A percentile compares a stretch with the other conserved stretches of the same genome.
These are phyloP conservation scores for Alternaria rosae DNA, from an alignment of 2,329 filamentous ascomycete species.

Conservation along the genomic window DNA sequence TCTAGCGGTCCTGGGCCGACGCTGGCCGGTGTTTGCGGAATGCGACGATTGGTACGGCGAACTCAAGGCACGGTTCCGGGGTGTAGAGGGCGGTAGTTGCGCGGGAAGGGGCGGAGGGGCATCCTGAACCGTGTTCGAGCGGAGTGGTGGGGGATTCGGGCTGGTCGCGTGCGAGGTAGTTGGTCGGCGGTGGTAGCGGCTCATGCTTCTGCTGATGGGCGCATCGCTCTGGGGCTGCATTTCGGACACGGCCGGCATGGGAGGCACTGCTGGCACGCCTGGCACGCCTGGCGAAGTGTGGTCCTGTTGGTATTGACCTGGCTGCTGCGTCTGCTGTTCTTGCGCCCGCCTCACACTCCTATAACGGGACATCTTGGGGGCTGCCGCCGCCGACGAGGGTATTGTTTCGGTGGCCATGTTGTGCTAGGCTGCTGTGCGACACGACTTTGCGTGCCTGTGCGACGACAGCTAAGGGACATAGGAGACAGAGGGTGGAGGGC, in stretches of 20 bases:
- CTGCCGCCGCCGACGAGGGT: conserved; percentile 28
- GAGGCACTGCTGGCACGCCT: conserved; percentile 24
- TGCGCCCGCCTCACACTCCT: conserved; percentile 62
- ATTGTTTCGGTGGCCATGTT: conserved; percentile 45
- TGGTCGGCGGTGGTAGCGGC: conserved; percentile 51
- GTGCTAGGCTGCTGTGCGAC: conserved; percentile 29
- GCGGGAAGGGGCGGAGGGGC: conserved; percentile 19
- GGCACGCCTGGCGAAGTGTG: conserved; percentile 17
- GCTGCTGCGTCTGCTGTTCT: conserved; percentile 36
- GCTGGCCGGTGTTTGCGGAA: conserved; percentile 31
- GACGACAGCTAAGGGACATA: conserved; percentile 26
- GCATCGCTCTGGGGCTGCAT: conserved; percentile 28
- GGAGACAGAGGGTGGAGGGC: conserved; percentile 14
- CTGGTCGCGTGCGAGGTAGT: conserved; percentile 35
- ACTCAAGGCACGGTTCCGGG: conserved; percentile 38
- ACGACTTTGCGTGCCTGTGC: conserved; percentile 30
- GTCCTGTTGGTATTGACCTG: conserved; percentile 19
- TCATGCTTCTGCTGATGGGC: conserved; percentile 49
- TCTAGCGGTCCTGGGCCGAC: conserved; percentile 36
- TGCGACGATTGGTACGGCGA: conserved; percentile 33
- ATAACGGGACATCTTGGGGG: conserved; percentile 64
- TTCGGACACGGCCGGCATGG: conserved; percentile 35
- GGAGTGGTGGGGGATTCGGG: conserved; percentile 31
- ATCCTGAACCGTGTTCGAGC: conserved; percentile 31
- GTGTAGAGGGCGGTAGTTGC: conserved; percentile 19